Base-by-base conservation (phyloP, 2,329 filamentous ascomycete genomes). In the Endothia cerciana region DNA sequence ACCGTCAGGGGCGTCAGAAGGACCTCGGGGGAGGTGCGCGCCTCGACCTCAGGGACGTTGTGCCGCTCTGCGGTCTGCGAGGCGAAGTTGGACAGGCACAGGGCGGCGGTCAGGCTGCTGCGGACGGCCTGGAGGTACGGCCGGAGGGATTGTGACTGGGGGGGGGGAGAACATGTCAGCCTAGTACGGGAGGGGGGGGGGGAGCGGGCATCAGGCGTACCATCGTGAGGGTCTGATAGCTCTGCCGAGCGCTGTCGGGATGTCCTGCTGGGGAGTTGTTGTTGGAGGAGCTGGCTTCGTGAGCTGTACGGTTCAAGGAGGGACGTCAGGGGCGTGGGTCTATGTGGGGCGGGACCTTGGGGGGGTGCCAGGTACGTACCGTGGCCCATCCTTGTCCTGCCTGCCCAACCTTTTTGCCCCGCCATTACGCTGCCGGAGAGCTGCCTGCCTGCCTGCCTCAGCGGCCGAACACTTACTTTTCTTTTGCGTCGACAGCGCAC, bases 11-110 rank as follows among this genome's bases (percentile, higher is more conserved):
- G 94, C 74, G 95, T 97, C 68, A 99, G 85, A 28, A 99, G 86
- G 68, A 98, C 90, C 84, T 99, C 95, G 28, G 96, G 95, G 0
- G 94, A 97, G 62, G 91, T 93, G 71, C 89, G 89, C 51, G 94
- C 94, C 83, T 99, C 95, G 74, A 99, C 91, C 79, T 99, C 95
- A 69, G 95, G 95, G 56, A 98, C 94, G 83, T 99, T 99, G 83
- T 98, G 95, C 73, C 95, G 87, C 83, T 99, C 96, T 64, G 94
- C 92, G 56, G 92, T 93, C 81, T 99, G 95, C 60, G 94, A 98
- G 70, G 95, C 94, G 80, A 99, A 99, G 85, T 99, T 96, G 78
- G 93, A 94, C 67, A 97, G 87, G 66, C 93, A 94, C 72, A 99
- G 89, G 71, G 95, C 94, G 70, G 94, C 93, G 49, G 94, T 98